Evolutionary conservation across 176 grass and related monocot genomes (phyloP), one percentile per base, ranked within the genome.

Genomic region (Zoysia pacifica): DNA sequence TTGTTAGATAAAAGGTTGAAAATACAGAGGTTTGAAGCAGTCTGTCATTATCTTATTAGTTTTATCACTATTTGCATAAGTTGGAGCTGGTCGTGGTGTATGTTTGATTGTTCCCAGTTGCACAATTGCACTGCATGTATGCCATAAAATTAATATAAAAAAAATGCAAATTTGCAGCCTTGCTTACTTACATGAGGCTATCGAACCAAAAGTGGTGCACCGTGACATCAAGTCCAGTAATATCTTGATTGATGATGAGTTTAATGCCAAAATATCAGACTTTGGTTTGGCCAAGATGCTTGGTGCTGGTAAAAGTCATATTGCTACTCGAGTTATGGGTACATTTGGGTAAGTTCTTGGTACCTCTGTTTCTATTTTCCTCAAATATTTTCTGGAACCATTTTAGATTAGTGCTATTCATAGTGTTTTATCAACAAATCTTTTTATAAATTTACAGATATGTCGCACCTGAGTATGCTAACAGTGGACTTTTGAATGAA

Each of bases 251-350:
- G 94, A 94, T 0, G 94, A 97, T 66, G 91, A 97, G 60, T 97
- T 97, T 55, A 91, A 97, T 83, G 91, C 94, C 15, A 97, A 97
- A 76, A 86, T 97, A 82, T 97, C 94, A 14, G 94, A 97, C 52
- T 97, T 97, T 60, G 94, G 94, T 86, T 90, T 97, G 46, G 94
- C 94, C 72, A 97, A 97, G 89, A 91, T 97, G 88, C 83, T 97
- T 66, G 94, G 94, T 74, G 91, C 94, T 79, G 94, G 94, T 76
- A 97, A 97, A 94, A 94, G 91, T 79, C 91, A 97, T 76, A 91
- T 97, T 72, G 93, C 89, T 74, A 97, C 94, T 70, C 85, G 94
- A 82, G 94, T 97, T 87, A 97, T 97, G 94, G 94, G 94, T 82
- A 97, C 94, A 75, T 97, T 97, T 89, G 94, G 94, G 94, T 97